Conservation (phyloP, 192 early-diverging fungal genomes). For the Coemansia sp. region DNA sequence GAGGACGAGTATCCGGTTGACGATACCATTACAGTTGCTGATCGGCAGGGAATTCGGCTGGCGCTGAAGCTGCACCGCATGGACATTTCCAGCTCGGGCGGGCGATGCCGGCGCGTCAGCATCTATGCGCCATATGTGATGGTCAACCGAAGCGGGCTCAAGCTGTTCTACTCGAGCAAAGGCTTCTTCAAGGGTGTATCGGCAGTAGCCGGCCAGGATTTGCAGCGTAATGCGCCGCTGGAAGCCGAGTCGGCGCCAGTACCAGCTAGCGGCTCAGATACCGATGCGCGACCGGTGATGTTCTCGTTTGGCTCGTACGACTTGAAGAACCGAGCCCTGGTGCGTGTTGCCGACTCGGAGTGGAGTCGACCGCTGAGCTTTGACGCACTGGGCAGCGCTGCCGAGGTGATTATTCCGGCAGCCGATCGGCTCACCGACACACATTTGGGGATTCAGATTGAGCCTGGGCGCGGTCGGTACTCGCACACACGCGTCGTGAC, state of each 20-base stretch:
- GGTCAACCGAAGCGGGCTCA: constrained; percentile 87
- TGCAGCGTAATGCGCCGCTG: not conserved
- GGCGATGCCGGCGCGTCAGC: constrained; percentile 71
- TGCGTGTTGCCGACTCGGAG: constrained; percentile 71
- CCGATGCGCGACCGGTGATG: constrained; percentile 62
- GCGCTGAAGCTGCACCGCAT: constrained; percentile 63
- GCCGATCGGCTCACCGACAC: constrained; percentile 54
- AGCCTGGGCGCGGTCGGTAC: constrained; percentile 86
- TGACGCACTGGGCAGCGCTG: constrained; percentile 88
- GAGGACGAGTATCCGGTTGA: constrained; percentile 77
- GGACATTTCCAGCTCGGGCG: constrained; percentile 66
- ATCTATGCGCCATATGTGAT: constrained; percentile 94
- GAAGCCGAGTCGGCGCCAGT: constrained; percentile 3
- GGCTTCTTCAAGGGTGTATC: constrained; percentile 75
- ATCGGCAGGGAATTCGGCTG: constrained; percentile 64
- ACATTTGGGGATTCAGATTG: constrained; percentile 80
- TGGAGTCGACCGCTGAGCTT: constrained; percentile 92
- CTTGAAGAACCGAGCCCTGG: constrained; percentile 75
- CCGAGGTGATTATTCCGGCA: constrained; percentile 72
- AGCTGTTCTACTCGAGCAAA: constrained; percentile 75
- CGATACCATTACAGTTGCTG: constrained; percentile 67
- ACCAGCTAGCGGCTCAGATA: not conserved
- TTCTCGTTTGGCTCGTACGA: constrained; percentile 91
- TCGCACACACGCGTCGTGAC: constrained; percentile 86
- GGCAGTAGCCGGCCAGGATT: constrained; percentile 69